Conservation (phyloP, 306 rosid genomes). For the Ormosia emarginata region DNA sequence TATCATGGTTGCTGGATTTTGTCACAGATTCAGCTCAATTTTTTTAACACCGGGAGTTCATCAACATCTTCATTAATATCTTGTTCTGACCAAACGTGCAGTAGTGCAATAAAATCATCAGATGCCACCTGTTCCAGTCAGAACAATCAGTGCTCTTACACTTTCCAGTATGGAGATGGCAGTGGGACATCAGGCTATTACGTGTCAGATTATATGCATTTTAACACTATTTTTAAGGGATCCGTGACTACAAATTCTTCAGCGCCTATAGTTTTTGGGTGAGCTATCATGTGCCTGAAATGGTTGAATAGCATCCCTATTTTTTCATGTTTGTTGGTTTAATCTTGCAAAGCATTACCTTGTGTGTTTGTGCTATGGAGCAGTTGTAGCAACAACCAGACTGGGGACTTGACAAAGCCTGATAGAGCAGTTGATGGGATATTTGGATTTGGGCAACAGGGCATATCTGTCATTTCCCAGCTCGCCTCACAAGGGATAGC, state of each 20-base stretch:
- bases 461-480: conserved; percentile 82
- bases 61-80: conserved; percentile 66
- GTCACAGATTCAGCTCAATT: conserved; percentile 68
- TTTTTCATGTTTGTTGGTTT: conserved; percentile 8
- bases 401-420: conserved; percentile 85
- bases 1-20: conserved; percentile 22
- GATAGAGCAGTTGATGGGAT: conserved; percentile 96
- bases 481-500: conserved; percentile 85
- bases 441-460: conserved; percentile 93
- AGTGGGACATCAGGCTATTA: conserved; percentile 95
- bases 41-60: conserved; percentile 66
- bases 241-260: conserved; percentile 64
- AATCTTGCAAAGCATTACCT: conserved; percentile 28
- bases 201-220: conserved; percentile 69
- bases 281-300: conserved; percentile 31
- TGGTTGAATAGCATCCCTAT: neutral
- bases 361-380: conserved; percentile 29
- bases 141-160: conserved; percentile 76
- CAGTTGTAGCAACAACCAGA: conserved; percentile 88
- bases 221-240: conserved; percentile 54
- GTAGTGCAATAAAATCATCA: conserved; percentile 55
- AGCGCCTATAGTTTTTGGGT: conserved; percentile 88
- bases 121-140: conserved; percentile 70
- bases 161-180: conserved; percentile 95
- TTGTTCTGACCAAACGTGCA: conserved; percentile 82